Evolutionary conservation across 2,329 filamentous ascomycete genomes (phyloP).

Genomic region (Aureobasidium sp.): DNA sequence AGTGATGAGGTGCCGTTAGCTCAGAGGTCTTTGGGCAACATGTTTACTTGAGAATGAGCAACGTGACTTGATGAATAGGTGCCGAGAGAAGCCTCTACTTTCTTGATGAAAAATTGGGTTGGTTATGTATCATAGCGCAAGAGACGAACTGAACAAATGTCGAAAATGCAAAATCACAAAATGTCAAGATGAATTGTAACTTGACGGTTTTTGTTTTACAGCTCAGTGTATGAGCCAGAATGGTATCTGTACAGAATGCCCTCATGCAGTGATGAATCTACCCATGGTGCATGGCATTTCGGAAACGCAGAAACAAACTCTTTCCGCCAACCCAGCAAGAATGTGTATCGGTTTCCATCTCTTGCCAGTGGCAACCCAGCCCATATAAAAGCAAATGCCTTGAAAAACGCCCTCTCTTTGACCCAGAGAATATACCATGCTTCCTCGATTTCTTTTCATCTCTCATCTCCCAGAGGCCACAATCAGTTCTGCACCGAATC

Average conservation of each 20-base stretch:
- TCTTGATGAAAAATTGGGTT: not conserved
- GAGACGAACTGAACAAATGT: not conserved
- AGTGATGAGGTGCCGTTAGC: conserved; percentile 1
- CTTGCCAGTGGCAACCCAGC: not conserved
- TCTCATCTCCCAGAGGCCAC: not conserved
- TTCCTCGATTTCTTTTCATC: not conserved
- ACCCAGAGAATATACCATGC: not conserved
- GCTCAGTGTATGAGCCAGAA: not conserved
- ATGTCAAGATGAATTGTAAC: not conserved
- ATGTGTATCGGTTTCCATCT: not conserved
- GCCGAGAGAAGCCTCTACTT: not conserved
- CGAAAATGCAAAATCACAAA: not conserved
- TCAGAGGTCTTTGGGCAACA: conserved; percentile 4
- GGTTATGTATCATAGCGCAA: conserved; percentile 6
- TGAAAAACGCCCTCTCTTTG: not conserved
- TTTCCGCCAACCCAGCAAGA: not conserved
- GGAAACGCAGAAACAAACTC: not conserved
- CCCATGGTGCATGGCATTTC: not conserved
- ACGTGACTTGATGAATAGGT: not conserved
- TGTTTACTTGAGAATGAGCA: not conserved
- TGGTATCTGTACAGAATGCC: not conserved
- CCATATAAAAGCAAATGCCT: not conserved
- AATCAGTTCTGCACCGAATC: not conserved
- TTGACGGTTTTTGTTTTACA: not conserved
- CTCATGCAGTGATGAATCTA: not conserved